phyloP scores from a whole-genome alignment of 2,329 filamentous ascomycete species.

The Cladobotryum protrusum region DNA sequence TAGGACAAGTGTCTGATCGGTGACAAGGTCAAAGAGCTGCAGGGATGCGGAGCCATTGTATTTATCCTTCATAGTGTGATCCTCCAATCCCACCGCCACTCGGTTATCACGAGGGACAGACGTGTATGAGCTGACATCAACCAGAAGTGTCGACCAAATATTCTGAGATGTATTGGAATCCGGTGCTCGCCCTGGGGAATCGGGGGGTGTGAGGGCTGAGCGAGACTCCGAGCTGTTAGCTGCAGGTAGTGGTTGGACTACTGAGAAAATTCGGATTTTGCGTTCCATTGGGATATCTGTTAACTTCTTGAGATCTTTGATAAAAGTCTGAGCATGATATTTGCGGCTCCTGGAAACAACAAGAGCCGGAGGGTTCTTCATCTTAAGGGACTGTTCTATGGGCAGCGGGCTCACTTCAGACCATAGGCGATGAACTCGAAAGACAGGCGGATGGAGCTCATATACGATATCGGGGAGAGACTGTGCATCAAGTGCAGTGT shows the following conservation, averaged over 20 bases:
- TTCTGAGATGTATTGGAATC: slow-evolving; percentile 20
- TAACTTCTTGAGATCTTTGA: slow-evolving; percentile 65
- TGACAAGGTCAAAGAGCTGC: slow-evolving; percentile 59
- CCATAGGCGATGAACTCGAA: slow-evolving; percentile 76
- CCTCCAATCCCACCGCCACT: slow-evolving; percentile 31
- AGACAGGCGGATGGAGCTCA: slow-evolving; percentile 78
- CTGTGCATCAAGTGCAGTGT: slow-evolving; percentile 58
- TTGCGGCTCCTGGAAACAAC: slow-evolving; percentile 66
- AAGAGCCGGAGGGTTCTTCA: slow-evolving; percentile 54
- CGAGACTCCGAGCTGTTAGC: slow-evolving; percentile 27
- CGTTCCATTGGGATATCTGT: slow-evolving; percentile 60
- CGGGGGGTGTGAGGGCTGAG: slow-evolving; percentile 33
- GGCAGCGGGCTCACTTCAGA: slow-evolving; percentile 51
- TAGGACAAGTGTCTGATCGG: slow-evolving; percentile 71
- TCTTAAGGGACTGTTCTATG: slow-evolving; percentile 53
- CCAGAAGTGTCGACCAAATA: slow-evolving; percentile 37
- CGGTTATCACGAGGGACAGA: slow-evolving; percentile 21
- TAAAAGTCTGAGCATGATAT: slow-evolving; percentile 65
- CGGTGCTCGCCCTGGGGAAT: slow-evolving; percentile 29
- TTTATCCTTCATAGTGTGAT: slow-evolving; percentile 66
- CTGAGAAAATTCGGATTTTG: slow-evolving; percentile 72
- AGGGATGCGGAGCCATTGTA: slow-evolving; percentile 71
- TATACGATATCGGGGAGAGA: slow-evolving; percentile 63
- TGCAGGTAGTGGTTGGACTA: slow-evolving; percentile 41
- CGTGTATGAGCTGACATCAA: slow-evolving; percentile 50